These are phyloP conservation scores for Globisporangium spinosum DNA, from an alignment of 352 stramenopile genomes.

Conservation along the genomic window DNA sequence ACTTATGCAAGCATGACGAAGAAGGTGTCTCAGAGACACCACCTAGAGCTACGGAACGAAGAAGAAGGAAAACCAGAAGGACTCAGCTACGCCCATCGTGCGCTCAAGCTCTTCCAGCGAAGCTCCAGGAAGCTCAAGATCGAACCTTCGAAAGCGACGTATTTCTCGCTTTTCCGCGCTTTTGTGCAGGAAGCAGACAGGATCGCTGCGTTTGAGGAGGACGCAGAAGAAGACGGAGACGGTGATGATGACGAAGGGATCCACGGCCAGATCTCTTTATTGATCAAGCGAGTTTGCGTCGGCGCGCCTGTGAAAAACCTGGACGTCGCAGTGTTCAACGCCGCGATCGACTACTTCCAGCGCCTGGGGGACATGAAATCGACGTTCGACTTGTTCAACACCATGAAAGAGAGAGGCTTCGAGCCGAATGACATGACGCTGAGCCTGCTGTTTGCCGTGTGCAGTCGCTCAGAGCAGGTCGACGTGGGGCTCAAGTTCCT, in stretches of 20 bases:
- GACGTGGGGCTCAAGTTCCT: slow-evolving; percentile 59
- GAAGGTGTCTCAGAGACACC: background rate
- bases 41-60: background rate
- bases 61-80: background rate
- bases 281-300: slow-evolving; percentile 47
- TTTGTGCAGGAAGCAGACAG: slow-evolving; percentile 43
- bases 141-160: slow-evolving; percentile 28
- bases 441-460: slow-evolving; percentile 57
- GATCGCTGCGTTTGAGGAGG: slow-evolving; percentile 3
- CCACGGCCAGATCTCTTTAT: slow-evolving; percentile 14
- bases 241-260: slow-evolving; percentile 26
- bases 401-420: slow-evolving; percentile 47
- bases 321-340: slow-evolving; percentile 56
- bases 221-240: slow-evolving; percentile 5
- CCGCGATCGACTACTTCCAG: slow-evolving; percentile 61
- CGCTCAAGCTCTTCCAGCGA: slow-evolving; percentile 21
- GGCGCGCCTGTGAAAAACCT: slow-evolving; percentile 32
- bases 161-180: slow-evolving; percentile 51
- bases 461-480: slow-evolving; percentile 36
- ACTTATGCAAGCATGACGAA: slow-evolving; percentile 21
- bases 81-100: slow-evolving; percentile 32
- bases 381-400: slow-evolving; percentile 56
- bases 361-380: slow-evolving; percentile 39
- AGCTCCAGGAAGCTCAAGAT: slow-evolving; percentile 13
- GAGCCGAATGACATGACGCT: slow-evolving; percentile 43